phyloP scores from a whole-genome alignment of 257 asterid species.

The Forsythia suspensa region DNA sequence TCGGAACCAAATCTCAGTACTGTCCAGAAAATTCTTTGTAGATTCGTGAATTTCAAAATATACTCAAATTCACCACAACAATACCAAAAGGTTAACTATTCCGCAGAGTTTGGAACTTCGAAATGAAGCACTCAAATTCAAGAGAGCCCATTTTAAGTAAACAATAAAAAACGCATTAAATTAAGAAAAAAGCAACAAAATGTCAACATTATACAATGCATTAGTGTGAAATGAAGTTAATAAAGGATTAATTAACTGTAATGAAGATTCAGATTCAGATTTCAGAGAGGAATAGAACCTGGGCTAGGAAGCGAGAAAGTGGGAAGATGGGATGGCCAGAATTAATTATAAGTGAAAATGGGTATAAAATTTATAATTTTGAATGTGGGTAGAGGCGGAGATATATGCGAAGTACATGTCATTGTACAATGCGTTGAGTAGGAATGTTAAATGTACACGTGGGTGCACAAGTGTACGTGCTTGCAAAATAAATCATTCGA shows the following conservation, averaged over 20 bases:
- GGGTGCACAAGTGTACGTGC: neutral
- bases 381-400: neutral
- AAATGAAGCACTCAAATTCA: neutral
- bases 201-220: neutral
- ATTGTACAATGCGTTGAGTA: neutral
- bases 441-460: neutral
- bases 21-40: neutral
- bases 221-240: neutral
- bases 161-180: neutral
- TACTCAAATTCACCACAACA: neutral
- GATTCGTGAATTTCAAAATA: neutral
- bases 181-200: neutral
- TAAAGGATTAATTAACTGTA: neutral
- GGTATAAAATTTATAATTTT: neutral
- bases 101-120: neutral
- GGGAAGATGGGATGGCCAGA: slow-evolving; percentile 3
- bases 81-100: neutral
- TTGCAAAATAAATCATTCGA: neutral
- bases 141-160: neutral
- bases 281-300: neutral
- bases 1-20: neutral
- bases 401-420: neutral
- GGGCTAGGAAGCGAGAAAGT: neutral
- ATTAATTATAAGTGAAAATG: neutral
- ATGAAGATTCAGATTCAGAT: neutral